Conservation (phyloP, 1,284 basidiomycete species). For the Microbotryomycetes sp. region DNA sequence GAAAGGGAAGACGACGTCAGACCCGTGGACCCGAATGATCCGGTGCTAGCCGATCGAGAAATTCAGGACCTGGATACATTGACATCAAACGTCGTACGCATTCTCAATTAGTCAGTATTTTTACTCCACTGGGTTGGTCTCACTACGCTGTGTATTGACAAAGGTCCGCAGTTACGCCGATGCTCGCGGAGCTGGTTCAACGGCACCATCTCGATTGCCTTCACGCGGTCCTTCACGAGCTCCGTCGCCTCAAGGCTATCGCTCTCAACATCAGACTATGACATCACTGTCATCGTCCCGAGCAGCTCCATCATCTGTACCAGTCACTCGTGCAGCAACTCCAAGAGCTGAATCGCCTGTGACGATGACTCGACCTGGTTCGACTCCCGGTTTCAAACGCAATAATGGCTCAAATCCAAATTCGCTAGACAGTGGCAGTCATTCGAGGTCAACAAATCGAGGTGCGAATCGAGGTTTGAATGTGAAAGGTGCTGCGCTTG, state of each 20-base stretch:
- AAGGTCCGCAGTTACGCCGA: not conserved
- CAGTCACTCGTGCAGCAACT: not conserved
- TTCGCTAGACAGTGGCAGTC: too few species aligned
- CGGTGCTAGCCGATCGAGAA: constrained; percentile 25
- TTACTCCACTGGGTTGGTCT: not conserved
- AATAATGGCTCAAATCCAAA: too few species aligned
- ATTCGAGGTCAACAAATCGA: too few species aligned
- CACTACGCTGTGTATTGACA: not conserved
- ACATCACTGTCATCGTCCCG: not conserved
- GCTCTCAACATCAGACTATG: too few species aligned
- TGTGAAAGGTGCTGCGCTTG: too few species aligned
- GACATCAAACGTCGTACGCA: constrained; percentile 25
- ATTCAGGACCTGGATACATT: constrained; percentile 30
- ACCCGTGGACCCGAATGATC: constrained; percentile 15
- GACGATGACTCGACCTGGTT: too few species aligned
- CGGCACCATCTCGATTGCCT: too few species aligned
- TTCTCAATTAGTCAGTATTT: constrained; percentile 20
- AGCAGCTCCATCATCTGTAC: not conserved
- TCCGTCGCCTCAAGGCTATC: not conserved
- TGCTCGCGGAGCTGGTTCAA: not conserved
- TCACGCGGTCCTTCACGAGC: not conserved
- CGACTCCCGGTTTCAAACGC: too few species aligned
- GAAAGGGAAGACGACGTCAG: constrained; percentile 28
- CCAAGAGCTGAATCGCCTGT: too few species aligned
- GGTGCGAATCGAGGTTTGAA: too few species aligned